These are phyloP conservation scores for Rubia tinctorum DNA, from an alignment of 305 asterid species.

Conservation along the genomic window DNA sequence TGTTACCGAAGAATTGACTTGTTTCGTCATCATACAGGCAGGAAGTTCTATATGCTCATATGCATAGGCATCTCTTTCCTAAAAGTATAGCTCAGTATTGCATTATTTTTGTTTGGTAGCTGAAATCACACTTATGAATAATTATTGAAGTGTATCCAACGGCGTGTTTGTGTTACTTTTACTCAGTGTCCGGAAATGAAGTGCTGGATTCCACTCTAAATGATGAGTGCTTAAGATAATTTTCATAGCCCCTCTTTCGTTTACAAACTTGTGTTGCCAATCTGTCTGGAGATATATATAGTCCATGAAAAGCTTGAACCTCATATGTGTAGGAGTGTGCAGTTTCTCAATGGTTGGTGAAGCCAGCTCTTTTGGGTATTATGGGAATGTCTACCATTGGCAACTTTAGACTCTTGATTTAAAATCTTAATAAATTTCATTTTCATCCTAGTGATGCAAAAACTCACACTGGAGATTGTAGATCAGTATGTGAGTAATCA, in stretches of 20 bases:
- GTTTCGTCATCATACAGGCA: not conserved
- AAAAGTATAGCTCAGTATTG: conserved; percentile 3
- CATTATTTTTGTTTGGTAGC: not conserved
- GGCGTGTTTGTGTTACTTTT: not conserved
- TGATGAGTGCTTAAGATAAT: not conserved
- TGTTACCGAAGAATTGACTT: not conserved
- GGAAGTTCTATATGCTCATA: not conserved
- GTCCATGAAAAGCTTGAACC: not conserved
- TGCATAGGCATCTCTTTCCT: not conserved
- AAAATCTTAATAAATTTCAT: not conserved
- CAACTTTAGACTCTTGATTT: conserved; percentile 2
- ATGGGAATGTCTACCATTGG: conserved; percentile 4
- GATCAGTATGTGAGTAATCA: not conserved
- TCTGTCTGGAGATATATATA: not conserved
- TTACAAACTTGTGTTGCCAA: not conserved
- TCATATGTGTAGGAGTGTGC: not conserved
- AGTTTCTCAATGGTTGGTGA: too few species aligned
- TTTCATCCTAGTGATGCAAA: not conserved
- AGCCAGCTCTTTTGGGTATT: not conserved
- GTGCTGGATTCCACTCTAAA: not conserved
- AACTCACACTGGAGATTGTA: not conserved
- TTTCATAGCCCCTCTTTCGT: not conserved
- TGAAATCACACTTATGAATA: not conserved
- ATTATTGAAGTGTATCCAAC: not conserved
- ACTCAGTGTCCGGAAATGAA: not conserved